Evolutionary conservation across 164 flowering plant species (phyloP).

Genomic region (Warburgia ugandensis): DNA sequence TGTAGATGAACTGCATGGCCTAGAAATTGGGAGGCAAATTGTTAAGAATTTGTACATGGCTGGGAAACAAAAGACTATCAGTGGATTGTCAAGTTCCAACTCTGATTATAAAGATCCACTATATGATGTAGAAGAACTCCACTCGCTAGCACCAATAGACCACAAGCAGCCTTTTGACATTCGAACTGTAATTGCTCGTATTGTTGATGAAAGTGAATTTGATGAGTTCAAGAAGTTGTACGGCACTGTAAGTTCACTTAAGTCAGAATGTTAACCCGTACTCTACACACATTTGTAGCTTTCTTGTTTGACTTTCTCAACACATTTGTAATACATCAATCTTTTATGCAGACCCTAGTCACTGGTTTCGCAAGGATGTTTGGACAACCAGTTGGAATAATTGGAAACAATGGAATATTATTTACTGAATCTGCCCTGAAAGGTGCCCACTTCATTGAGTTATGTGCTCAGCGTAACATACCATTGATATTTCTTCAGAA

Average conservation of each 20-base stretch:
- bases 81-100: constrained; percentile 16
- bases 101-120: constrained; percentile 65
- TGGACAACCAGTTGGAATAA: constrained; percentile 88
- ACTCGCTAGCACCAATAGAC: constrained; percentile 80
- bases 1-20: constrained; percentile 92
- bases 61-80: constrained; percentile 33
- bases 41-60: constrained; percentile 90
- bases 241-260: constrained; percentile 88
- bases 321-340: not conserved
- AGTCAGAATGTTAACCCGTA: no score
- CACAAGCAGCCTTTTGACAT: constrained; percentile 86
- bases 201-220: constrained; percentile 96
- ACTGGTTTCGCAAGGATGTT: constrained; percentile 89
- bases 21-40: constrained; percentile 85
- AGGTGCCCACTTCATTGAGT: constrained; percentile 94
- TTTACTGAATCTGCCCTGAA: constrained; percentile 94
- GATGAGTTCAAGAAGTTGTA: constrained; percentile 98
- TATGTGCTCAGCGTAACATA: constrained; percentile 88
- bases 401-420: constrained; percentile 94
- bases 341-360: constrained; percentile 79
- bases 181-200: constrained; percentile 81
- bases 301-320: not conserved
- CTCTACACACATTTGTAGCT: no score
- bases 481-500: constrained; percentile 97
- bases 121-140: constrained; percentile 79